A percentile compares a stretch with the other conserved stretches of the same genome.
Evolutionary conservation across 768 basidiomycete genomes (phyloP).

Genomic region (Favolaschia claudopus): DNA sequence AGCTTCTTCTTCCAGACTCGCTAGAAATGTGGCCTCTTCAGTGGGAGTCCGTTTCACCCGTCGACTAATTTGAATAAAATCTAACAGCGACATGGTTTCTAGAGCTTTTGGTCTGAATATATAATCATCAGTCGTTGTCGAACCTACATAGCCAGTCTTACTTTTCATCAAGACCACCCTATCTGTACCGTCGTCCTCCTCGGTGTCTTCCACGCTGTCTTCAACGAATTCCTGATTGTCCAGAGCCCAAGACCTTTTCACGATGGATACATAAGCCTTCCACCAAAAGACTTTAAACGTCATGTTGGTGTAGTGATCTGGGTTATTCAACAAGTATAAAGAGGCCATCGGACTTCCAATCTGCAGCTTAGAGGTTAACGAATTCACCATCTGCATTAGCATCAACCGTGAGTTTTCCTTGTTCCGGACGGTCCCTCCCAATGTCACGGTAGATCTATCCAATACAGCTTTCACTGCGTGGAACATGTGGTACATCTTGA

Average conservation of each 20-base stretch:
- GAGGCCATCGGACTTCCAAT: slow-evolving; percentile 46
- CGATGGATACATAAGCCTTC: slow-evolving; percentile 39
- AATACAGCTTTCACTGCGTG: slow-evolving; percentile 36
- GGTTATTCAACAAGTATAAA: slow-evolving; percentile 42
- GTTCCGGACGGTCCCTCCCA: slow-evolving; percentile 18
- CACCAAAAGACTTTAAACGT: slow-evolving; percentile 43
- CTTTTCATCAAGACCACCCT: no score
- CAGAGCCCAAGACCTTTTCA: slow-evolving; percentile 20
- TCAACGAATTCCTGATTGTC: no score
- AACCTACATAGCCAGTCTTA: no score
- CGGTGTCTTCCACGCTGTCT: no score
- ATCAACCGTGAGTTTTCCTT: slow-evolving; percentile 37
- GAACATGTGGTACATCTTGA: slow-evolving; percentile 50
- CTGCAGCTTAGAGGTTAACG: slow-evolving; percentile 42
- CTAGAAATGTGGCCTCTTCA: no score
- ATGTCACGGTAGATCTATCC: slow-evolving; percentile 31
- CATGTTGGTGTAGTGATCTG: slow-evolving; percentile 49
- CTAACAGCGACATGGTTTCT: no score
- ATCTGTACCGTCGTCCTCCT: no score
- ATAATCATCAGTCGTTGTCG: no score
- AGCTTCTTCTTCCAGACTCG: no score
- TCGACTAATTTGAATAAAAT: no score
- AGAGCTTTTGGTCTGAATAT: no score
- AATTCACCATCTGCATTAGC: slow-evolving; percentile 46
- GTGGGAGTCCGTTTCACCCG: no score